Base-by-base conservation (phyloP, 768 basidiomycete genomes). In the Agrocybe chaxingu region DNA sequence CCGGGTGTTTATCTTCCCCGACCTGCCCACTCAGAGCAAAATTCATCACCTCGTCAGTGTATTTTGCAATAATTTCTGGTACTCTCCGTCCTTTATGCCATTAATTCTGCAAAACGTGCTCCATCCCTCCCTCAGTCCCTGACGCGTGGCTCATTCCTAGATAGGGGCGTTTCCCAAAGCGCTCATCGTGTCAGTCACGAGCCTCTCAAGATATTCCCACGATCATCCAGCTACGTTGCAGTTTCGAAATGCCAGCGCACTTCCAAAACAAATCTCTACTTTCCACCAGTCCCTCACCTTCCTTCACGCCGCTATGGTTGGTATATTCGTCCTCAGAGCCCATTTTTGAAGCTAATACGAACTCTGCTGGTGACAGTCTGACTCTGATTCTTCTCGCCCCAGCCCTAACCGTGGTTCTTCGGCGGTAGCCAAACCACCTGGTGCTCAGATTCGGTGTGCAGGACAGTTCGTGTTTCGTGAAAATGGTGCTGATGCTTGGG, bases 391-490 rank as follows among this genome's bases (percentile, higher is more conserved):
- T 54, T 73, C 82, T 58, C 74, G 72, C 58, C 58, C 73, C 59
- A 69, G 71, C 66, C 57, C 68, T 42, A 73, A 73, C 56, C 66
- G 68, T 54, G 66, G 67, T 60, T 53, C 75, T 41, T 71, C 72
- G 38, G 75, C 72, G 38, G 80, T 87, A 48, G 83, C 80, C 43
- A 88, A 82, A 70, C 88, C 89, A 6, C 83, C 87, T 53, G 88
- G 87, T 63, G 85, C 86, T 57, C 85, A 88, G 70, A 82, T 92
- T 72, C 84, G 90, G 89, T 92, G 55, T 42, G 80, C 74, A 31
- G 40, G 48, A 1, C n/a, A 12, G 34, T 39, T 38, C 39, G 47
- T 24, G 40, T 24, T 49, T 36, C 18, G 16, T 30, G 13, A 34
- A 45, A 44, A 37, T n/a, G 4, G 32, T n/a, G 11, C 12, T 19